Base-by-base conservation (phyloP, 164 flowering plant genomes). In the Macadamia integrifolia region DNA sequence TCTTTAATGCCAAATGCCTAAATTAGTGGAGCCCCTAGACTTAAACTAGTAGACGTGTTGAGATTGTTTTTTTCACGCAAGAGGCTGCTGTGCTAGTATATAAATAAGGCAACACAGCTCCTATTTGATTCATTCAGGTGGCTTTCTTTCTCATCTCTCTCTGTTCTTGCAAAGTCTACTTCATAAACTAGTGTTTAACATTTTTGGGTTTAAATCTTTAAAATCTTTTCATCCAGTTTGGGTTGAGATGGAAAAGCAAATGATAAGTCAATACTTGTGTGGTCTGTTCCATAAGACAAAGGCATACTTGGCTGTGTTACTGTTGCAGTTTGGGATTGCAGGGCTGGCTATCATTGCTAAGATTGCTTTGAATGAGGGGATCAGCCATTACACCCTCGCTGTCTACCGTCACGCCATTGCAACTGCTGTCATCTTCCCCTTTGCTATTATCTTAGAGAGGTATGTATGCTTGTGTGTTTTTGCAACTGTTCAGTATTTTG, bases 391-490 rank as follows among this genome's bases (percentile, higher is more conserved):
- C 52, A 88, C 84, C 0, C 80, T 84, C 17, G 83, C 82, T 1
- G 91, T 85, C 60, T 88, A 88, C 53, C 87, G 91, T 14, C 89
- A 88, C 53, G 87, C 79, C 6, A 70, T 84, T 60, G 93, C 93
- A 69, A 77, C 83, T 11, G 23, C 75, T 18, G 81, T 79, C 72
- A 84, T 86, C 6, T 80, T 87, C n/a, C 93, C 93, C 59, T 87
- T 88, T 49, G 91, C 91, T 0, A 9, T 77, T 55, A 12, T 77
- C 63, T 67, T 86, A 0, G 93, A 88, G 81, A 86, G 77, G 90
- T 46, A 9, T 46, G 50, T 46, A 11, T 43, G 48, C 9, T 6
- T 43, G 48, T 43, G 48, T 43, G 48, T 43, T 0, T 43, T 23
- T 23, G 23, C 23, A 23, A 23, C 23, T 23, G 23, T 23, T 23